Evolutionary conservation across 805 yeast species (phyloP).

Genomic region (Lachancea lanzarotensis): DNA sequence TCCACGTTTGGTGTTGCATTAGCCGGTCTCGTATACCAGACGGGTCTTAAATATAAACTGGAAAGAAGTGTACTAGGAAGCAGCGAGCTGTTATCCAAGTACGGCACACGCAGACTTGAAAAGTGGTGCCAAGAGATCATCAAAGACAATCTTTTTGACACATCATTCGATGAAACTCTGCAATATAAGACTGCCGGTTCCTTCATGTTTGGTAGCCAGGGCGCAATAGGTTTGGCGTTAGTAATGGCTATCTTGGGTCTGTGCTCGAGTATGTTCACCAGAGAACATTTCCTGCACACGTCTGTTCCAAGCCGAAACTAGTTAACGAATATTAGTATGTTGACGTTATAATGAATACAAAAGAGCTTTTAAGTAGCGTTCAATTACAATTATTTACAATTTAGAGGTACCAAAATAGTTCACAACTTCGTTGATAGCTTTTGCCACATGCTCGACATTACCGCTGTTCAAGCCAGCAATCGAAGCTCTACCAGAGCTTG

Average conservation of each 20-base stretch:
- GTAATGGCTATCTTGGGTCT: conserved; percentile 38
- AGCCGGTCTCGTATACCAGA: conserved; percentile 61
- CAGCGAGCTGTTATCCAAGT: neutral
- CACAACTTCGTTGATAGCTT: conserved; percentile 75
- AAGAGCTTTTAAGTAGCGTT: neutral
- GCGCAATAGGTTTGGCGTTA: conserved; percentile 43
- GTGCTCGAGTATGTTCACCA: conserved; percentile 39
- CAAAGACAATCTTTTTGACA: conserved; percentile 7
- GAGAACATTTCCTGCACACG: conserved; percentile 50
- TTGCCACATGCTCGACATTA: conserved; percentile 74
- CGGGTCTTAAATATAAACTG: conserved; percentile 34
- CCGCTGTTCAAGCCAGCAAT: conserved; percentile 85
- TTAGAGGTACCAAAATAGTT: conserved; percentile 33
- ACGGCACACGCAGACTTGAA: conserved; percentile 1
- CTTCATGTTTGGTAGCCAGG: conserved; percentile 44
- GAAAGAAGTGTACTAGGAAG: conserved; percentile 12
- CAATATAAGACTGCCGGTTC: conserved; percentile 41
- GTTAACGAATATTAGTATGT: neutral
- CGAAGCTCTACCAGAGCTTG: conserved; percentile 80
- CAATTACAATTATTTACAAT: conserved; percentile 10
- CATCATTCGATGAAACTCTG: conserved; percentile 27
- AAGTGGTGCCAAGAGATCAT: conserved; percentile 8
- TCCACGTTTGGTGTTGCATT: conserved; percentile 70
- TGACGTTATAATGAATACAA: too few relatives aligned
- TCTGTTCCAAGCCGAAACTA: conserved; percentile 24